Conservation (phyloP, 2,329 filamentous ascomycete species). For the Apiospora malaysiana region DNA sequence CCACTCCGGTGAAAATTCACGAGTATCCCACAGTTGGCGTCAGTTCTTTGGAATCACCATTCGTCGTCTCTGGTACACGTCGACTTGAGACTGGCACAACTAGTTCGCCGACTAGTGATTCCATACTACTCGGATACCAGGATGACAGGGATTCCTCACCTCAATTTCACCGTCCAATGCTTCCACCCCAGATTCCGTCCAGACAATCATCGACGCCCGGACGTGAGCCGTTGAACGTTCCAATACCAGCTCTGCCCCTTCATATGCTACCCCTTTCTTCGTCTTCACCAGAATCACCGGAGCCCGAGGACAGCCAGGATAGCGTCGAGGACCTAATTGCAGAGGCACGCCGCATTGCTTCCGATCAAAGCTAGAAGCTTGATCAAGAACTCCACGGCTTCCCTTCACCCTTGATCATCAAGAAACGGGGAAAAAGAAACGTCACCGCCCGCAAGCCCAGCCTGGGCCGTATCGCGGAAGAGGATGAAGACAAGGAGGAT, state of each 20-base stretch:
- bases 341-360: slow-evolving; percentile 7
- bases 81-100: neutral
- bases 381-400: slow-evolving; percentile 1
- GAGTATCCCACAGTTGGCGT: neutral
- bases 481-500: neutral
- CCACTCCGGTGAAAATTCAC: neutral
- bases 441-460: neutral
- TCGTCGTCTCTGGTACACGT: neutral
- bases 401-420: neutral
- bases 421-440: slow-evolving; percentile 1
- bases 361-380: slow-evolving; percentile 1
- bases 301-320: neutral
- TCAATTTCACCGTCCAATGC: neutral
- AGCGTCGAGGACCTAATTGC: neutral
- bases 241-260: neutral
- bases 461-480: slow-evolving; percentile 3
- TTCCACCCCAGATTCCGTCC: neutral
- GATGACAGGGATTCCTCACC: neutral
- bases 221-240: neutral
- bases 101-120: neutral
- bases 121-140: neutral
- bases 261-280: neutral
- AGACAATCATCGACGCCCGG: neutral
- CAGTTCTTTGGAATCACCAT: too few species aligned
- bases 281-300: neutral